Evolutionary conservation across 2,329 filamentous ascomycete species (phyloP), one percentile per base, ranked within the genome.

Genomic region (Aspergillus vadensis): DNA sequence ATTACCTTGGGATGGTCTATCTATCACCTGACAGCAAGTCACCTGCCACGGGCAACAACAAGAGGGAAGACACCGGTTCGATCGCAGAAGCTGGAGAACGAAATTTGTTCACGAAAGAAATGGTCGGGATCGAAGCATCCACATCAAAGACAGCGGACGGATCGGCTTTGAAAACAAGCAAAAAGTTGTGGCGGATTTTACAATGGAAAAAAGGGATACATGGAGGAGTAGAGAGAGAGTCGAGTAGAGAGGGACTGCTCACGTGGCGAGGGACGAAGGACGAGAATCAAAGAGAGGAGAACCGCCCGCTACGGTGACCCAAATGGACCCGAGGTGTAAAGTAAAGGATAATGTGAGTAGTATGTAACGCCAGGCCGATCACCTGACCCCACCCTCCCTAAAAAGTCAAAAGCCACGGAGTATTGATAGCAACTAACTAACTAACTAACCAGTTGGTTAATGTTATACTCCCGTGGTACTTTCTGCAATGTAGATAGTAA

Each of bases 11-110:
- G 72, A 76, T 74, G 69, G 69, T 68, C 67, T 73, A 61, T 74
- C 68, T 77, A 77, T 77, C 76, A 77, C 75, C 75, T 77, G 76
- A 77, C 76, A 74, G 67, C 66, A 77, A 75, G 76, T 77, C 75
- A 77, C 75, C 74, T 76, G 74, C 73, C 71, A 70, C 70, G 70
- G 72, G 72, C 70, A 72, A 74, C 71, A 76, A 74, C 70, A 76
- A 71, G 68, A 69, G 48, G 59, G 67, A 61, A 59, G 62, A 69
- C 63, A 68, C 69, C 70, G 69, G 69, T 63, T 63, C 59, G 60
- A 58, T 65, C 63, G 64, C 58, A 58, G 64, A 69, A 66, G 63
- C 61, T 60, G 52, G 38, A 63, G 68, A 68, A 57, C 60, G 48
- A 63, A 60, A 54, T 63, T 67, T 55, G 30, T 36, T 62, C 50